A percentile compares a stretch with the other conserved stretches of the same genome.
Conservation (phyloP, 1,139 yeast genomes). For the Candida freyschussii region DNA sequence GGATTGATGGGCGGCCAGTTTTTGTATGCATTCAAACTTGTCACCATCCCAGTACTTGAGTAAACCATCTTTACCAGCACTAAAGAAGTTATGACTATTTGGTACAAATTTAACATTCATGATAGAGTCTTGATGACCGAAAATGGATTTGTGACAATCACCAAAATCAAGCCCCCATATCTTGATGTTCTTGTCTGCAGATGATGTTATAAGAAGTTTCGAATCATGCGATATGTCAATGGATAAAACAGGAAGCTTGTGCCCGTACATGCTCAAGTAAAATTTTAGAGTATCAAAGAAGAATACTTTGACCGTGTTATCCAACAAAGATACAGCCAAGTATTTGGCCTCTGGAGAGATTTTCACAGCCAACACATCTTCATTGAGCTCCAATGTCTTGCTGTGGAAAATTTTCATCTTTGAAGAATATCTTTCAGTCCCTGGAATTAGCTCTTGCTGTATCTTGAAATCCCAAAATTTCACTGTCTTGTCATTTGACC, state of each 20-base stretch:
- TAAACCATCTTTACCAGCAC: constrained; percentile 83
- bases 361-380: constrained; percentile 76
- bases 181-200: constrained; percentile 95
- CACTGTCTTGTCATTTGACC: constrained; percentile 87
- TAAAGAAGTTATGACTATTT: constrained; percentile 80
- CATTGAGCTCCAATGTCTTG: constrained; percentile 78
- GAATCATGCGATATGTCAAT: constrained; percentile 88
- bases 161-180: constrained; percentile 99
- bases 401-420: constrained; percentile 62
- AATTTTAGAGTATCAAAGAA: constrained; percentile 83
- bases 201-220: constrained; percentile 81
- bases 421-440: constrained; percentile 51
- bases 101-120: constrained; percentile 86
- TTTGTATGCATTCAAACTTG: constrained; percentile 90
- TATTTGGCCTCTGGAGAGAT: constrained; percentile 78
- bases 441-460: constrained; percentile 63
- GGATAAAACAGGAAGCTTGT: constrained; percentile 86
- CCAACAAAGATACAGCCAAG: constrained; percentile 80
- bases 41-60: constrained; percentile 98
- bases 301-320: constrained; percentile 91
- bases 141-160: constrained; percentile 93
- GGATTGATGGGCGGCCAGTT: constrained; percentile 79
- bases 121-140: constrained; percentile 94
- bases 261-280: constrained; percentile 87
- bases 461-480: constrained; percentile 85